Conservation (phyloP, 129 eudicot species). For the Artemisia argyi region DNA sequence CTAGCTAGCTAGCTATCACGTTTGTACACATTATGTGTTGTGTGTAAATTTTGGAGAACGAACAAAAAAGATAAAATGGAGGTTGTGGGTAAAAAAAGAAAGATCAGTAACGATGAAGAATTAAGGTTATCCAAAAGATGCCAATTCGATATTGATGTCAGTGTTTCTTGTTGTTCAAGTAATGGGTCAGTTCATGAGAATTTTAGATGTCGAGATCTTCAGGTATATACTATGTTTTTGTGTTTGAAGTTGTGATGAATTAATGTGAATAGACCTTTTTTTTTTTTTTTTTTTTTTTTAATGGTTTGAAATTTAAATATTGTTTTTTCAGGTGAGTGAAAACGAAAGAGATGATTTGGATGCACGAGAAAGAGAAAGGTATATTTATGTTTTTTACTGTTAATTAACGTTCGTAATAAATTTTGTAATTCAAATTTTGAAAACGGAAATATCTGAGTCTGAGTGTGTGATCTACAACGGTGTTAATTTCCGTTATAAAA, state of each 20-base stretch:
- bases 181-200: conserved; percentile 35
- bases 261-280: neutral
- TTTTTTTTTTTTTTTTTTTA: neutral
- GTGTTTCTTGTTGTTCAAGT: conserved; percentile 61
- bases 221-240: conserved; percentile 41
- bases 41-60: conserved; percentile 1
- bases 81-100: conserved; percentile 34
- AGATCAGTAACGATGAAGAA: conserved; percentile 37
- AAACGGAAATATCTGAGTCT: conserved; percentile 6
- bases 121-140: conserved; percentile 33
- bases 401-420: conserved; percentile 9
- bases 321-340: conserved; percentile 30
- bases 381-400: conserved; percentile 23
- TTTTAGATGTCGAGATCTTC: conserved; percentile 53
- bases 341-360: conserved; percentile 33
- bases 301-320: conserved; percentile 29
- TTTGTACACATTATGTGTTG: too few species aligned
- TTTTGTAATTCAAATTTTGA: conserved; percentile 10
- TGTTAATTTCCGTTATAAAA: conserved; percentile 18
- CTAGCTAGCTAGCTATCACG: too few species aligned
- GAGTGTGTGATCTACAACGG: conserved; percentile 34
- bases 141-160: conserved; percentile 5
- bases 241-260: neutral
- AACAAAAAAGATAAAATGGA: too few species aligned
- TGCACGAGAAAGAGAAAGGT: conserved; percentile 44